Evolutionary conservation across 2,329 filamentous ascomycete genomes (phyloP), one percentile per base, ranked within the genome.

Genomic region (Alternaria incomplexa): DNA sequence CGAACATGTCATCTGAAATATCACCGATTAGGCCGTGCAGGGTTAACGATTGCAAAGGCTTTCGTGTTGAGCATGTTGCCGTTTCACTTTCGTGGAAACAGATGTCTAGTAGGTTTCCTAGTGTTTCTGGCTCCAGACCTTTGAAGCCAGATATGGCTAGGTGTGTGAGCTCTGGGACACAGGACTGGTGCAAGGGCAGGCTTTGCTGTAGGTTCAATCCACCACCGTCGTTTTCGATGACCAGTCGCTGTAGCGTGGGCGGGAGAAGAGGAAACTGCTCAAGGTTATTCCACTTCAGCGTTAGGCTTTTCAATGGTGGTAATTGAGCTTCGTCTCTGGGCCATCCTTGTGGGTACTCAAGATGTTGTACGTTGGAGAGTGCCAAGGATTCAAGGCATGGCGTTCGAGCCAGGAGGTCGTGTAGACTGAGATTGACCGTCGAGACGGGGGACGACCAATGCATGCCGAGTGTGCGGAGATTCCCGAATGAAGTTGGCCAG

Each of bases 401-500:
- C 6, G 70, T 67, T 6, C 64, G 66, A 3, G 22, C 23, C 20
- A 72, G 17, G 13, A 71, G 50, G 4, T 15, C 32, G 2, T 44
- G 23, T 15, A 69, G 51, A 5, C 23, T 3, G 51, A 62, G 15
- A 23, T 45, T 6, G 17, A 17, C 5, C 43, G 22, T 17, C 30
- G 20, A 36, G 20, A 40, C 6, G 15, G 22, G 8, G 28, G 9
- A 9, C 15, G 20, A 25, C 28, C 48, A 25, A 45, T 65, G 48
- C 17, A 79, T 40, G 8, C 52, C 62, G 5, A 79, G 58, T 5
- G 64, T 69, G 20, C 71, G 62, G 5, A 81, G 69, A 30, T 69
- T 63, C 2, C 70, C 68, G 25, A 75, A 69, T 6, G 74, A 66
- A 8, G 67, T 67, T 13, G 70, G 63, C 76, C 75, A 79, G 7